Conservation (phyloP, 176 grass and related monocot genomes). For the Cenchrus americanus region DNA sequence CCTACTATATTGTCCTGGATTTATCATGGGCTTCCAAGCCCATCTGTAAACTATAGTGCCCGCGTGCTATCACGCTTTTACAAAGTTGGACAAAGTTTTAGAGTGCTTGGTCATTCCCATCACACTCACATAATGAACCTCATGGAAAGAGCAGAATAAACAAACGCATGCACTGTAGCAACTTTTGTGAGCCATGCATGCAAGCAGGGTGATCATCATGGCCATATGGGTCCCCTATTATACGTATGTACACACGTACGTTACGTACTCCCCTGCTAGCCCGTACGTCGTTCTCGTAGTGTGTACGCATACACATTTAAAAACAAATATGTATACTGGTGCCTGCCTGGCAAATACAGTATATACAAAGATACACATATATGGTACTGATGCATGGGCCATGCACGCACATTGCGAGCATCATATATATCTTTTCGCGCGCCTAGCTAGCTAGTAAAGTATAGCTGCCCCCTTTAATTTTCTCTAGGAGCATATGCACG, state of each 20-base stretch:
- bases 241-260: not conserved
- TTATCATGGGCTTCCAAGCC: not conserved
- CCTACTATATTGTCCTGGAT: too few relatives aligned
- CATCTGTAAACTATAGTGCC: not conserved
- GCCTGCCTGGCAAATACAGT: too few relatives aligned
- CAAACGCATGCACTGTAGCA: not conserved
- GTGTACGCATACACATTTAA: too few relatives aligned
- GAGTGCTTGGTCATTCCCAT: not conserved
- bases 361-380: too few relatives aligned
- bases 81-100: too few relatives aligned
- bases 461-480: not conserved
- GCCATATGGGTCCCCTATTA: not conserved
- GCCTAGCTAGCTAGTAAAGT: not conserved
- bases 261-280: too few relatives aligned
- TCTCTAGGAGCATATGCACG: not conserved
- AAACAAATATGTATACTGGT: too few relatives aligned
- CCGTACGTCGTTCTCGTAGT: too few relatives aligned
- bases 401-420: constrained; percentile 4
- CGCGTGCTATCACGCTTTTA: too few relatives aligned
- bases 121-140: not conserved
- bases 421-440: constrained; percentile 21
- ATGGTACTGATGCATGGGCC: constrained; percentile 30
- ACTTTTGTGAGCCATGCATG: constrained; percentile 31
- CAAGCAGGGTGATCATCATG: constrained; percentile 22
- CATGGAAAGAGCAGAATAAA: not conserved